Evolutionary conservation across 805 yeast species (phyloP).

Genomic region (Brettanomyces naardenensis): DNA sequence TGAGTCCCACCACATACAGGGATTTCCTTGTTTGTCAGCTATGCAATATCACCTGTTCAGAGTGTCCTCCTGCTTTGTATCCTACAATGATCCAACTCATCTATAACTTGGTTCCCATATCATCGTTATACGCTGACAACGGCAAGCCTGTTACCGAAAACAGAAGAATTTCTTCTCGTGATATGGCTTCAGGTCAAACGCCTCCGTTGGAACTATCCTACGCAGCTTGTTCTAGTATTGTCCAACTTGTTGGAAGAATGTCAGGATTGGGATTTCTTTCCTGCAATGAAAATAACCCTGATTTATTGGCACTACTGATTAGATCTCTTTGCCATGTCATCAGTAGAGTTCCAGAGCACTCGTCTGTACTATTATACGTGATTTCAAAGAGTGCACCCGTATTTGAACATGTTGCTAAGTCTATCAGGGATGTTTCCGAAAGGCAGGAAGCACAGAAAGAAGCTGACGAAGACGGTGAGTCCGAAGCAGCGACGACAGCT

Average conservation of each 20-base stretch:
- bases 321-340: slow-evolving; percentile 47
- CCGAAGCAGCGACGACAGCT: neutral
- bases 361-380: slow-evolving; percentile 46
- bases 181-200: slow-evolving; percentile 3
- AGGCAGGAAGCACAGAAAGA: slow-evolving; percentile 7
- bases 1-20: slow-evolving; percentile 41
- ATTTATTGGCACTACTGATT: slow-evolving; percentile 50
- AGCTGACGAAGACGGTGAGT: neutral
- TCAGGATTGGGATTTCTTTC: slow-evolving; percentile 29
- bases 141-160: slow-evolving; percentile 9
- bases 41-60: slow-evolving; percentile 31
- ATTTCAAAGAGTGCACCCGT: slow-evolving; percentile 34
- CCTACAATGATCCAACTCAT: slow-evolving; percentile 50
- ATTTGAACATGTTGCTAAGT: slow-evolving; percentile 29
- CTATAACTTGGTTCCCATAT: slow-evolving; percentile 49
- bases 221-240: slow-evolving; percentile 37
- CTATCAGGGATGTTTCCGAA: slow-evolving; percentile 24
- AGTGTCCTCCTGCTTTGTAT: slow-evolving; percentile 26
- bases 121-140: slow-evolving; percentile 1
- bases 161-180: slow-evolving; percentile 11
- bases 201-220: slow-evolving; percentile 38
- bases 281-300: slow-evolving; percentile 35
- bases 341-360: slow-evolving; percentile 41
- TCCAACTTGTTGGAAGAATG: slow-evolving; percentile 34
- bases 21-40: slow-evolving; percentile 56